A percentile compares a stretch with the other conserved stretches of the same genome.
phyloP scores from a whole-genome alignment of 2,329 filamentous ascomycete species.

The Dendrostoma leiphaemia region DNA sequence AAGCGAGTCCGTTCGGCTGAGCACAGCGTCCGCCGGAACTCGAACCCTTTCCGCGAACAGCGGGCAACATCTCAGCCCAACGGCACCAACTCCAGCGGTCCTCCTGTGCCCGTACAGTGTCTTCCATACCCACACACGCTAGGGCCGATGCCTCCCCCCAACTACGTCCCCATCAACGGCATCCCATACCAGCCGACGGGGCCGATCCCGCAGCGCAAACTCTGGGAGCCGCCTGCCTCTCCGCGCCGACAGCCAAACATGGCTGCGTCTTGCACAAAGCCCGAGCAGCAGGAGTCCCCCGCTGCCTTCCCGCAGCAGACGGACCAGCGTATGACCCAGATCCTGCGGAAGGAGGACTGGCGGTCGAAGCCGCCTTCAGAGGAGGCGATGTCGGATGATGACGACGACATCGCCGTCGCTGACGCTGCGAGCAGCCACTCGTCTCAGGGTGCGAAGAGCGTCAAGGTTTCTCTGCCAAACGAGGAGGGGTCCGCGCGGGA shows the following conservation, averaged over 20 bases:
- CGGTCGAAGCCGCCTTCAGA: slow-evolving; percentile 12
- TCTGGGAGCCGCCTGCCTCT: slow-evolving; percentile 2
- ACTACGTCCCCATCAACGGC: not conserved
- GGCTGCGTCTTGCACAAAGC: not conserved
- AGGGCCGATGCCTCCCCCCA: not conserved
- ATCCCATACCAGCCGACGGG: not conserved
- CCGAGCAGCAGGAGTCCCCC: not conserved
- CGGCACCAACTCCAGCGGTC: not conserved
- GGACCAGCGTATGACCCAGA: not conserved
- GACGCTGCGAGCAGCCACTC: slow-evolving; percentile 6
- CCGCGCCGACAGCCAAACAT: slow-evolving; percentile 4
- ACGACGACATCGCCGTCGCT: not conserved
- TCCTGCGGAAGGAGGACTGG: slow-evolving; percentile 11
- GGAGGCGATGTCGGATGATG: slow-evolving; percentile 7
- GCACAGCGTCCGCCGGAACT: slow-evolving; percentile 1
- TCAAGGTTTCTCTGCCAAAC: slow-evolving; percentile 7
- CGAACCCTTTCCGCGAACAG: slow-evolving; percentile 9
- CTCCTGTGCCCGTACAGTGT: not conserved
- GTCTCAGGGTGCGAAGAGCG: slow-evolving; percentile 3
- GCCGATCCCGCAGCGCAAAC: not conserved
- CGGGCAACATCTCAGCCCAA: not conserved
- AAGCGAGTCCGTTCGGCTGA: not conserved
- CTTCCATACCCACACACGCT: not conserved
- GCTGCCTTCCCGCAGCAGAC: not conserved
- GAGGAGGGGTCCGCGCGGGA: slow-evolving; percentile 8